Evolutionary conservation across 2,329 filamentous ascomycete species (phyloP).

Genomic region (Arthrobotrys pseudoclavata): DNA sequence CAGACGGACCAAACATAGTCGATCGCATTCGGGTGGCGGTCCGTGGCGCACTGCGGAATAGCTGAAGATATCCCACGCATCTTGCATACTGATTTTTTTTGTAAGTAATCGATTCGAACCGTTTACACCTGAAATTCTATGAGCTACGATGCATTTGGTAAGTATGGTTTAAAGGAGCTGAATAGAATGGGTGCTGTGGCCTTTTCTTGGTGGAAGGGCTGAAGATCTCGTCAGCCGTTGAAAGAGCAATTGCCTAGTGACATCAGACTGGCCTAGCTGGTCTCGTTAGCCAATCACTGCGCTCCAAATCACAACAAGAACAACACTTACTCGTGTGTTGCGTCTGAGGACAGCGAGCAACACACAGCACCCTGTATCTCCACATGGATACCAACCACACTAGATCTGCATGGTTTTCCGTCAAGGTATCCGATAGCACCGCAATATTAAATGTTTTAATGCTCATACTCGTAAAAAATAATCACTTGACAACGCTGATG

Average conservation of each 20-base stretch:
- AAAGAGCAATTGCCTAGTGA: no score
- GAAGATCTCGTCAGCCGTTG: not conserved
- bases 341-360: not conserved
- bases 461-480: no score
- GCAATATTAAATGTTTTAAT: no score
- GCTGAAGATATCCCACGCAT: not conserved
- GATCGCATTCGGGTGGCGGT: not conserved
- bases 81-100: not conserved
- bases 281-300: not conserved
- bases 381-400: no score
- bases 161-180: not conserved
- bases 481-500: no score
- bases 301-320: not conserved
- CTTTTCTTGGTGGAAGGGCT: not conserved
- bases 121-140: no score
- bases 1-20: not conserved
- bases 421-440: no score
- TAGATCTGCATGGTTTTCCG: no score
- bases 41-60: slow-evolving; percentile 5
- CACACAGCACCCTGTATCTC: no score
- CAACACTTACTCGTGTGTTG: not conserved
- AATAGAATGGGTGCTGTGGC: not conserved
- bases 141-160: no score
- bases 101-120: no score
- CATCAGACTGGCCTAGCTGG: no score